Base-by-base conservation (phyloP, 2,329 filamentous ascomycete species). In the Nemania sp. region DNA sequence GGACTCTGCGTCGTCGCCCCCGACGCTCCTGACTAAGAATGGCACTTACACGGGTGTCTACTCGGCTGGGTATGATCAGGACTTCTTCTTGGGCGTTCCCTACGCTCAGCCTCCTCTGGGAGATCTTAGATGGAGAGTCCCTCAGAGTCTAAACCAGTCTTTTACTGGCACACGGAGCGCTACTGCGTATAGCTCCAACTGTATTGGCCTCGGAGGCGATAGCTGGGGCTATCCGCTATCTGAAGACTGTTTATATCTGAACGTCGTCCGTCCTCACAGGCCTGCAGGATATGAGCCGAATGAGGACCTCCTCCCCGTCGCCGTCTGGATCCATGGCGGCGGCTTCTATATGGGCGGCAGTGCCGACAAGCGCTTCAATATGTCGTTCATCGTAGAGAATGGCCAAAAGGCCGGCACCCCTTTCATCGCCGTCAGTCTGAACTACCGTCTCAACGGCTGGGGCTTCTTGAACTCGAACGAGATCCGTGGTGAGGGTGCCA, bases 321-420 rank as follows among this genome's bases (percentile, higher is more conserved):
- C 36, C 6, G 26, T 42, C 8, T 49, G 19, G 37, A 34, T 49
- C 9, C 46, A 42, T 17, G 46, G 37, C n/a, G 37, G 26, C 11
- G 37, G 37, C 28, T 49, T 49, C 36, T 51, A 37, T 14, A 44
- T 44, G 40, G 48, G 40, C 44, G 48, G 40, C 12, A 44, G 31
- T 15, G 39, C 14, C 6, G 48, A 51, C 23, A 43, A 43, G n/a
- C 48, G 48, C 22, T 51, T 44, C 31, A 51, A 44, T 22, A 20
- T 51, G 40, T 44, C 40, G 14, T 23, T 51, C 15, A 51, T 51
- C 5, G 40, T 51, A 6, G 48, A 49, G 31, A 42, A 43, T 34
- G 37, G 28, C n/a, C 28, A 42, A 9, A 34, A 42, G 9, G 37
- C 37, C 5, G 37, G 28, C 11, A 49, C 37, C 2, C 47, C 47